Conservation (phyloP, 2,329 filamentous ascomycete species). For the Penicillium thymicola region DNA sequence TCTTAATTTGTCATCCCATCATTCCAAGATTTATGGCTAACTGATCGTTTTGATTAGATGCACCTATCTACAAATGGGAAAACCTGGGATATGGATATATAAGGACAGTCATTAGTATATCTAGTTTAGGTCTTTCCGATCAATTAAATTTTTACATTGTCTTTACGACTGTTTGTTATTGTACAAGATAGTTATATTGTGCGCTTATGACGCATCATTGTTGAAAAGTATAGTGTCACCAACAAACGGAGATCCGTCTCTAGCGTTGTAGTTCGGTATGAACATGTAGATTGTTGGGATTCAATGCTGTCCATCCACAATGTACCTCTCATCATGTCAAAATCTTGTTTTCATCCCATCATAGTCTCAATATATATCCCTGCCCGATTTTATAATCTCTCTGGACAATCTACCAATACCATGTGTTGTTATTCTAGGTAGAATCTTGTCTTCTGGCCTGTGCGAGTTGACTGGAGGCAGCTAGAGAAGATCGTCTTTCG, state of each 20-base stretch:
- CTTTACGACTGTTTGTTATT: not conserved
- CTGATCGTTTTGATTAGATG: not conserved
- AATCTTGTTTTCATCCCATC: not conserved
- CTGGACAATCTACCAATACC: not conserved
- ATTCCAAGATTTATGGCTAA: conserved; percentile 1
- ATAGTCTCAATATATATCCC: conserved; percentile 2
- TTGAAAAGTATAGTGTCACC: not conserved
- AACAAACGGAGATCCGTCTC: no score
- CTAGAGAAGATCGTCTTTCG: conserved; percentile 14
- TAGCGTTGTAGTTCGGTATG: no score
- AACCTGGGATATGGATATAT: not conserved
- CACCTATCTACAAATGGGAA: not conserved
- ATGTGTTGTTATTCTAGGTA: not conserved
- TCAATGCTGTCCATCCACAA: no score
- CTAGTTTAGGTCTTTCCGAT: not conserved
- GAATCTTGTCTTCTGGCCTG: not conserved
- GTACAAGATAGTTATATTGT: not conserved
- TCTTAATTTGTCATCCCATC: not conserved
- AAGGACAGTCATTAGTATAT: not conserved
- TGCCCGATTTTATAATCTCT: not conserved
- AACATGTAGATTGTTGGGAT: no score
- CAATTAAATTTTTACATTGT: not conserved
- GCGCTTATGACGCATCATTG: not conserved
- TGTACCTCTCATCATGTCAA: not conserved
- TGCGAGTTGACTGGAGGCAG: not conserved